phyloP scores from a whole-genome alignment of 495 filamentous ascomycete genomes.

The Penicillium cataractarum region DNA sequence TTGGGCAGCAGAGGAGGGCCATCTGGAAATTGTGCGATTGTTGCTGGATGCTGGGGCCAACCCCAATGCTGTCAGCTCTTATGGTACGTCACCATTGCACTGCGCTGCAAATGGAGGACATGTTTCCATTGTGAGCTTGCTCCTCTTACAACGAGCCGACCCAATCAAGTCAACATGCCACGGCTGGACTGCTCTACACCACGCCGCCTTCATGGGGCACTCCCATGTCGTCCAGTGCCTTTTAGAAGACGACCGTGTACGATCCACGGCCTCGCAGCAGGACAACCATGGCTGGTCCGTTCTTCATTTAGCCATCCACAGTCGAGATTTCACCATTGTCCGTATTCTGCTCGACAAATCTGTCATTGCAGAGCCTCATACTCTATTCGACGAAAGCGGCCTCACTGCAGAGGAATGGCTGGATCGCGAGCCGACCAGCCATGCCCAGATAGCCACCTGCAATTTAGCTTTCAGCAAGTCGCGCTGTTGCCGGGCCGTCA shows the following conservation, averaged over 20 bases:
- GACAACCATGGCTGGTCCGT: conserved; percentile 41
- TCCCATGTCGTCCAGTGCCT: conserved; percentile 25
- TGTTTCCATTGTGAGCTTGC: conserved; percentile 32
- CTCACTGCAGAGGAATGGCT: conserved; percentile 41
- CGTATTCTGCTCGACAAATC: conserved; percentile 28
- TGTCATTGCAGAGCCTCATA: conserved; percentile 26
- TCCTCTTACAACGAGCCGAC: conserved; percentile 27
- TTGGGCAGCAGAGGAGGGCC: conserved; percentile 37
- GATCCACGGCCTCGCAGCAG: conserved; percentile 29
- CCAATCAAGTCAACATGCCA: conserved; percentile 35
- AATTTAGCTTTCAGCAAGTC: conserved; percentile 36
- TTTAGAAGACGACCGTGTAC: conserved; percentile 26
- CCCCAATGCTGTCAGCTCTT: conserved; percentile 33
- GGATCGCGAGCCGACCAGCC: conserved; percentile 28
- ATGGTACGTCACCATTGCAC: conserved; percentile 36
- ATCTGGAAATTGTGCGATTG: conserved; percentile 35
- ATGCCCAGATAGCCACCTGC: conserved; percentile 34
- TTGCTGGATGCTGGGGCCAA: conserved; percentile 30
- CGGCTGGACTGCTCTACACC: conserved; percentile 29
- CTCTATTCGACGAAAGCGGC: conserved; percentile 32
- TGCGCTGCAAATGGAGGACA: conserved; percentile 39
- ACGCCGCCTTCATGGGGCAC: conserved; percentile 28
- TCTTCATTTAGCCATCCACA: conserved; percentile 37
- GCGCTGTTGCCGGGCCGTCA: conserved; percentile 36
- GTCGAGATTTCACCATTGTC: conserved; percentile 31